A percentile compares a stretch with the other conserved stretches of the same genome.
phyloP scores from a whole-genome alignment of 1,139 yeast species.

The Pichiaceae sp. region DNA sequence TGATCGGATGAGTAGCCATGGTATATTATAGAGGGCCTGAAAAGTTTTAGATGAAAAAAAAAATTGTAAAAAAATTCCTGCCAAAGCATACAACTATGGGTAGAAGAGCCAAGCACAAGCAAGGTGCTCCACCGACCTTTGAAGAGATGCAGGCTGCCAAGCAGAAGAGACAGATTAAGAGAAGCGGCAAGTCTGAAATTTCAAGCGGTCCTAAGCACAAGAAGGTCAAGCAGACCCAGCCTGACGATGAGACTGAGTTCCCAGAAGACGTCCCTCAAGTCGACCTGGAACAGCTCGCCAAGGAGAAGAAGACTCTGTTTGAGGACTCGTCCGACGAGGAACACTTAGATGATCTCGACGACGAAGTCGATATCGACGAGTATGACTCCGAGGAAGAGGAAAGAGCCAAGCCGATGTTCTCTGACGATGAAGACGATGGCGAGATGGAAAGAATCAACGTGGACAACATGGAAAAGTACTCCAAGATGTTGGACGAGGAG shows the following conservation, averaged over 20 bases:
- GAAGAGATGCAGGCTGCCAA: constrained; percentile 70
- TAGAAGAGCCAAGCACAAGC: constrained; percentile 85
- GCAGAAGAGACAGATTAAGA: constrained; percentile 29
- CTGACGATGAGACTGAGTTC: constrained; percentile 30
- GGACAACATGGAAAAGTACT: constrained; percentile 79
- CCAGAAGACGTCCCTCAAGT: constrained; percentile 51
- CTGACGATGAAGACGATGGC: constrained; percentile 64
- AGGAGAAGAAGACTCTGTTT: constrained; percentile 67
- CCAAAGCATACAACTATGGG: constrained; percentile 49
- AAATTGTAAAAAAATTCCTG: neutral
- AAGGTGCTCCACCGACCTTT: constrained; percentile 78
- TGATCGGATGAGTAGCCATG: constrained; percentile 20
- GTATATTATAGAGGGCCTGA: neutral
- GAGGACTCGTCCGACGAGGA: constrained; percentile 64
- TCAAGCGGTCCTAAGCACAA: constrained; percentile 9
- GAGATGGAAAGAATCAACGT: constrained; percentile 77
- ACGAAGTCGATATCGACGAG: constrained; percentile 23
- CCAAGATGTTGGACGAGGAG: constrained; percentile 61
- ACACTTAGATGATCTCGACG: constrained; percentile 23
- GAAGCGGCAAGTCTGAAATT: constrained; percentile 15
- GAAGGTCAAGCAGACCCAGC: constrained; percentile 11
- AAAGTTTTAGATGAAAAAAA: neutral
- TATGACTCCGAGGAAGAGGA: constrained; percentile 40
- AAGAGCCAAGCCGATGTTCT: constrained; percentile 69
- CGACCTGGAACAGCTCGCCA: constrained; percentile 53